A percentile compares a stretch with the other conserved stretches of the same genome.
These are phyloP conservation scores for Neurospora sp. DNA, from an alignment of 2,329 filamentous ascomycete genomes.

Conservation along the genomic window DNA sequence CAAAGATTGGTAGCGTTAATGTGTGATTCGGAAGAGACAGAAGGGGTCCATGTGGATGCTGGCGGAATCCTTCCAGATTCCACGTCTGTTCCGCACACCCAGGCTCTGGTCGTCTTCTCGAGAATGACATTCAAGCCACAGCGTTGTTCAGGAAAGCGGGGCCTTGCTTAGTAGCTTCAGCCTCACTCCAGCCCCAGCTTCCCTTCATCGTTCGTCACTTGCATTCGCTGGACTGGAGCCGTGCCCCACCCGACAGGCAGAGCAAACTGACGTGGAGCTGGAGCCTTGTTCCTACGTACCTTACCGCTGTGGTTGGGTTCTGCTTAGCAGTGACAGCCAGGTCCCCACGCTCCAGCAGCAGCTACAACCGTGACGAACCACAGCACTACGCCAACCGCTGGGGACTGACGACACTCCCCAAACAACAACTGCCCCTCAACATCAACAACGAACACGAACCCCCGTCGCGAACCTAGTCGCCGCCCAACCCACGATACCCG, in stretches of 20 bases:
- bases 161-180: not conserved
- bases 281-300: slow-evolving; percentile 1
- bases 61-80: not conserved
- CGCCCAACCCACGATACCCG: not conserved
- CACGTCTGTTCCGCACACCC: not conserved
- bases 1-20: not conserved
- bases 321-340: not conserved
- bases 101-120: not conserved
- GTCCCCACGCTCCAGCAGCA: not conserved
- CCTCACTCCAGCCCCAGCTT: slow-evolving; percentile 5
- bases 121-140: not conserved
- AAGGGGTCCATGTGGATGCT: not conserved
- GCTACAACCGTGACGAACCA: not conserved
- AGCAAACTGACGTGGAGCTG: slow-evolving; percentile 15
- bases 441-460: not conserved
- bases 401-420: not conserved
- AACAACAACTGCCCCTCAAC: not conserved
- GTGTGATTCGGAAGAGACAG: not conserved
- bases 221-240: not conserved
- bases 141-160: not conserved
- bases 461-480: not conserved
- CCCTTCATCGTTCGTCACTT: not conserved
- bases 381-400: not conserved
- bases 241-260: slow-evolving; percentile 7
- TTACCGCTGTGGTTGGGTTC: not conserved